phyloP scores from a whole-genome alignment of 2,329 filamentous ascomycete genomes.

The Phaeosphaeriaceae sp. region DNA sequence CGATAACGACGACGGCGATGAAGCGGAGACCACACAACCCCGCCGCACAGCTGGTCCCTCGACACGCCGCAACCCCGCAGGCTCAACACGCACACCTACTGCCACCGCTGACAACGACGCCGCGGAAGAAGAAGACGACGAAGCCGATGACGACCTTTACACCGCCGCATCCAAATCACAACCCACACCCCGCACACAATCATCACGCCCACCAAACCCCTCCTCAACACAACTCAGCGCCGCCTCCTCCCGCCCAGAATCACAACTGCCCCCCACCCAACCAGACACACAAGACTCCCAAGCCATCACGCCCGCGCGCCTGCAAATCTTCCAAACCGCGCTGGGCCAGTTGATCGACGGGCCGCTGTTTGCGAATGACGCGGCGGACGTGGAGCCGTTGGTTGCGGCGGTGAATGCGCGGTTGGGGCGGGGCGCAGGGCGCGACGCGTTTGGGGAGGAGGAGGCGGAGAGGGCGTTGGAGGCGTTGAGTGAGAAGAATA shows the following conservation, averaged over 20 bases:
- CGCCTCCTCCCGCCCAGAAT: constrained; percentile 79
- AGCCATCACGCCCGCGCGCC: constrained; percentile 66
- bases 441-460: constrained; percentile 66
- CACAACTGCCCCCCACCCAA: constrained; percentile 68
- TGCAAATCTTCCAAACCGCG: constrained; percentile 77
- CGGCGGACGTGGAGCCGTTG: constrained; percentile 75
- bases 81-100: constrained; percentile 38
- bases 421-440: constrained; percentile 64
- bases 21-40: constrained; percentile 33
- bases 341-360: constrained; percentile 85
- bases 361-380: constrained; percentile 85
- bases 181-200: constrained; percentile 49
- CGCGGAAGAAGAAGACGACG: constrained; percentile 58
- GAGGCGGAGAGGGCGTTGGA: constrained; percentile 81
- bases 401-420: constrained; percentile 80
- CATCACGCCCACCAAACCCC: constrained; percentile 35
- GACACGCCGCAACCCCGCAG: constrained; percentile 41
- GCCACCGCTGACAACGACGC: constrained; percentile 22
- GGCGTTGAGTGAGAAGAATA: constrained; percentile 81
- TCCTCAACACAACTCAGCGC: constrained; percentile 69
- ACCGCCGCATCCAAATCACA: constrained; percentile 57
- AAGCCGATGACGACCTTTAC: constrained; percentile 63
- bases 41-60: constrained; percentile 48
- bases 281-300: constrained; percentile 47
- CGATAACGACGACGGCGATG: constrained; percentile 66